phyloP scores from a whole-genome alignment of 257 asterid species.

The Cruciata laevipes region DNA sequence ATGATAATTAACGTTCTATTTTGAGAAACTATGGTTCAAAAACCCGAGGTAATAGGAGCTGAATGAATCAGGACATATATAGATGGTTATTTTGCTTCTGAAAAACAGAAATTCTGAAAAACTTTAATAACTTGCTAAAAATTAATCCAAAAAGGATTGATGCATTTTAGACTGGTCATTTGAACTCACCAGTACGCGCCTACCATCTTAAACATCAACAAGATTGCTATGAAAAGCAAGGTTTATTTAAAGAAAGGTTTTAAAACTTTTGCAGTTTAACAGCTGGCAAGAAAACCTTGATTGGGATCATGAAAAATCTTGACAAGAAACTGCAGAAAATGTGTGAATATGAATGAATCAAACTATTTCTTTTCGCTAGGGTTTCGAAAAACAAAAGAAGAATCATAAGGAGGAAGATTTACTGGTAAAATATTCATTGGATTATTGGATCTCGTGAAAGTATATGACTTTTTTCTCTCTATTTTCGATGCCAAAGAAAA shows the following conservation, averaged over 20 bases:
- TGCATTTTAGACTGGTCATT: background rate
- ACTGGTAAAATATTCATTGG: conserved; percentile 14
- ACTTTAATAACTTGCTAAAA: background rate
- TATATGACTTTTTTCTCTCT: conserved; percentile 23
- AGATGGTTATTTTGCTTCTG: background rate
- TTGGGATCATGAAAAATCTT: conserved; percentile 1
- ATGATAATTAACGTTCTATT: background rate
- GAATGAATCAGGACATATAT: background rate
- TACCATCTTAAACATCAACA: background rate
- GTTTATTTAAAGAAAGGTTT: background rate
- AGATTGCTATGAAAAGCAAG: background rate
- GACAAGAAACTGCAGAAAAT: background rate
- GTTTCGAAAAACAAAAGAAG: conserved; percentile 24
- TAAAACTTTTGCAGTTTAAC: background rate
- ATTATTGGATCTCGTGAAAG: conserved; percentile 63
- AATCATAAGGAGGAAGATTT: conserved; percentile 26
- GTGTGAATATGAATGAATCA: background rate
- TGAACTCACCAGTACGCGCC: background rate
- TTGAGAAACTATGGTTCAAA: background rate
- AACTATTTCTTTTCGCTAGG: conserved; percentile 14
- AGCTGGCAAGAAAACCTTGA: conserved; percentile 10
- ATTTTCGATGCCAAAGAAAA: conserved; percentile 41
- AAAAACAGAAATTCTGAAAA: background rate
- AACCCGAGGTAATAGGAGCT: background rate
- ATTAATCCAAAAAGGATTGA: conserved; percentile 1